Conservation (phyloP, 2,329 filamentous ascomycete genomes). For the Fusarium begoniae region DNA sequence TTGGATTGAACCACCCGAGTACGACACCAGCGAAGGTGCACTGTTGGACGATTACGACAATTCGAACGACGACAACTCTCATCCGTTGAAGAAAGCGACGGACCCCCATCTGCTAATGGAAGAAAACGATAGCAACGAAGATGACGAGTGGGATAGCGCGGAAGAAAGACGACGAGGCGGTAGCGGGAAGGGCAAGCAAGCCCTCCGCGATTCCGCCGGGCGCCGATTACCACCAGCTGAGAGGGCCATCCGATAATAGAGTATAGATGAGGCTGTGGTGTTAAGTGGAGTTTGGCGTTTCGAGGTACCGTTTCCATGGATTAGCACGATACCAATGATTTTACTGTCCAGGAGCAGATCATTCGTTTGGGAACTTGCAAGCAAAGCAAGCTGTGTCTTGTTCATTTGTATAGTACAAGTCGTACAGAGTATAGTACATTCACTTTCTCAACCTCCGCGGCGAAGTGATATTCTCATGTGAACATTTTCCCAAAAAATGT, state of each 20-base stretch:
- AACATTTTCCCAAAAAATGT: slow-evolving; percentile 16
- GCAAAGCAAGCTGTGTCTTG: slow-evolving; percentile 25
- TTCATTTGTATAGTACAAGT: slow-evolving; percentile 46
- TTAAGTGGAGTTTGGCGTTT: slow-evolving; percentile 39
- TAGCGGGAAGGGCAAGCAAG: slow-evolving; percentile 56
- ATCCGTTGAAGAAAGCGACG: slow-evolving; percentile 64
- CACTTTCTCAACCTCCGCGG: slow-evolving; percentile 22
- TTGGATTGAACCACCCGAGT: slow-evolving; percentile 83
- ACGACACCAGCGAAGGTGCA: slow-evolving; percentile 76
- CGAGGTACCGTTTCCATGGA: slow-evolving; percentile 24
- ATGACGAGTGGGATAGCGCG: slow-evolving; percentile 56
- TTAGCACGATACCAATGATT: slow-evolving; percentile 43
- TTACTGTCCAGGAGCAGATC: slow-evolving; percentile 25
- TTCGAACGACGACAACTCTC: slow-evolving; percentile 65
- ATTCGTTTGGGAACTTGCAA: slow-evolving; percentile 32
- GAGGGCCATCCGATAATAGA: slow-evolving; percentile 54
- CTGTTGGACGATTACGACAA: slow-evolving; percentile 67
- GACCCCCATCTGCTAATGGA: slow-evolving; percentile 45
- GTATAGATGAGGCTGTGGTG: background rate
- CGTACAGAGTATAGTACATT: slow-evolving; percentile 51
- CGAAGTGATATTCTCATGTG: slow-evolving; percentile 19
- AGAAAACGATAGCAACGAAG: slow-evolving; percentile 40
- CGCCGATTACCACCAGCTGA: slow-evolving; percentile 62
- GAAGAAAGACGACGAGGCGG: slow-evolving; percentile 54
- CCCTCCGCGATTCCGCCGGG: slow-evolving; percentile 60